A percentile compares a stretch with the other conserved stretches of the same genome.
phyloP scores from a whole-genome alignment of 768 basidiomycete genomes.

The Royoungia palumana region DNA sequence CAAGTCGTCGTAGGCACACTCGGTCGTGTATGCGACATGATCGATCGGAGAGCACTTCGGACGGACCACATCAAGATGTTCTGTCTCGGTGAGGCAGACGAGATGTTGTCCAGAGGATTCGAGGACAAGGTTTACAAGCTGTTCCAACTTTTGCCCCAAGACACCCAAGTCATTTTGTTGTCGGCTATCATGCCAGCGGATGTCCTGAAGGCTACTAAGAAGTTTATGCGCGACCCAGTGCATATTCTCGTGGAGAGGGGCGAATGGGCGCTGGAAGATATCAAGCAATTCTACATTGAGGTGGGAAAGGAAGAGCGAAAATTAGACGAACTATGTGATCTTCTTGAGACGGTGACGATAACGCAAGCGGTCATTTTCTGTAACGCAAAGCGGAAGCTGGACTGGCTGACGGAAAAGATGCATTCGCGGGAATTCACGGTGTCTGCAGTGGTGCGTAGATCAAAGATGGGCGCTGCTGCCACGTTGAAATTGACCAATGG shows the following conservation, averaged over 20 bases:
- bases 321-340: constrained; percentile 96
- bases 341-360: constrained; percentile 98
- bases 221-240: constrained; percentile 98
- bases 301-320: constrained; percentile 99
- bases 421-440: constrained; percentile 95
- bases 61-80: constrained; percentile 83
- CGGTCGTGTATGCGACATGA: constrained; percentile 96
- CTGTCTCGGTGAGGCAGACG: constrained; percentile 98
- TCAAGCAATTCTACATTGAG: constrained; percentile 98
- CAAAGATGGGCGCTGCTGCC: neutral
- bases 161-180: constrained; percentile 94
- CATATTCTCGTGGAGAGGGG: constrained; percentile 98
- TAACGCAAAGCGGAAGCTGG: constrained; percentile 98
- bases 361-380: constrained; percentile 99
- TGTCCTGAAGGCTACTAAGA: constrained; percentile 96
- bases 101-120: constrained; percentile 98
- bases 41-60: constrained; percentile 86
- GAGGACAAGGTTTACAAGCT: constrained; percentile 99
- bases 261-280: constrained; percentile 97
- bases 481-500: constrained; percentile 19
- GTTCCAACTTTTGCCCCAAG: constrained; percentile 95
- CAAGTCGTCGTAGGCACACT: constrained; percentile 93
- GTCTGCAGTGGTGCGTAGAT: constrained; percentile 78
- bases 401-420: constrained; percentile 99
- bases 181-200: constrained; percentile 98